Evolutionary conservation across 2,329 filamentous ascomycete species (phyloP).

Genomic region (Nannizziopsis barbatae): DNA sequence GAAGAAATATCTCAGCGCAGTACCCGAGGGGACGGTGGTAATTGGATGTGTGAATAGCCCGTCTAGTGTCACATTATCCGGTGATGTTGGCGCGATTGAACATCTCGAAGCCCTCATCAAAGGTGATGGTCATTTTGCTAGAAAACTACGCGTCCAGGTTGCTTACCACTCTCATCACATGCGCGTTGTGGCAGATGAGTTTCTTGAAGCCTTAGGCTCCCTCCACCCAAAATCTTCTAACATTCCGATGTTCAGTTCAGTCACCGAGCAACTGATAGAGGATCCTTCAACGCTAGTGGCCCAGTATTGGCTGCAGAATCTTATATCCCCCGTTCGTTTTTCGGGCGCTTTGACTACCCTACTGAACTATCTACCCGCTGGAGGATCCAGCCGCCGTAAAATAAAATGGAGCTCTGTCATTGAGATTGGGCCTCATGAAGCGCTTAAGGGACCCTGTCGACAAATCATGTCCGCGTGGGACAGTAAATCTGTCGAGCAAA

Average conservation of each 20-base stretch:
- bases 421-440: conserved; percentile 30
- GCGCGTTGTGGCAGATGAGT: conserved; percentile 13
- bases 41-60: conserved; percentile 34
- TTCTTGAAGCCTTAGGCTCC: background rate
- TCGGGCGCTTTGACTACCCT: conserved; percentile 18
- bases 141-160: conserved; percentile 23
- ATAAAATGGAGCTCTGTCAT: conserved; percentile 12
- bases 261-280: too few species aligned
- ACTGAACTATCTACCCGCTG: background rate
- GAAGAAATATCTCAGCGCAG: background rate
- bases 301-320: conserved; percentile 31
- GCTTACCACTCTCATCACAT: conserved; percentile 23
- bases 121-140: conserved; percentile 11
- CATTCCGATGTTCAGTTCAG: too few species aligned
- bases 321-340: conserved; percentile 29
- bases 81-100: conserved; percentile 30
- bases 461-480: too few species aligned
- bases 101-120: conserved; percentile 8
- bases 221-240: too few species aligned
- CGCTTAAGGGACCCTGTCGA: conserved; percentile 23
- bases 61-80: conserved; percentile 36
- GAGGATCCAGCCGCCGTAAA: background rate
- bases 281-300: conserved; percentile 1
- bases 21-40: conserved; percentile 7
- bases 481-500: too few species aligned